Evolutionary conservation across 805 yeast species (phyloP), one percentile per base, ranked within the genome.

Genomic region (Wickerhamomyces rabaulensis): DNA sequence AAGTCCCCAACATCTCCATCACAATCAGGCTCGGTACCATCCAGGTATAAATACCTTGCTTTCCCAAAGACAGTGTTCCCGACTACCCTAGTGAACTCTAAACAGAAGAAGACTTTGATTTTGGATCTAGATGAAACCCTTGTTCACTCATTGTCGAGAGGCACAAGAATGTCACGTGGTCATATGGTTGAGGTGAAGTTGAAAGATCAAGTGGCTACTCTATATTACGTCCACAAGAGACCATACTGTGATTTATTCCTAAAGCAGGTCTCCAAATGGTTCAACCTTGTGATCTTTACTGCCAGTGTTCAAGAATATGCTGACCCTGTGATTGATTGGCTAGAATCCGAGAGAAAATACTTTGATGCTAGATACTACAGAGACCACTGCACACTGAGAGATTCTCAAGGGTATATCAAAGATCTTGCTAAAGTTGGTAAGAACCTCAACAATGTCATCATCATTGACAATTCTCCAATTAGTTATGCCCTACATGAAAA

Each of bases 291-390:
- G 27, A 80, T 95, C 9, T 94, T 94, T 71, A 94, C 99, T 0
- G 99, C 99, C 2, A 85, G 95, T 36, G 91, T 94, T 51, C 80
- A 82, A 63, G 96, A 89, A 61, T 94, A 94, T 60, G 98, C 99
- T 0, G 99, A 94, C 60, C 98, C 99, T 0, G 95, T 94, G 43
- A 87, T 94, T 44, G 92, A 92, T 65, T 87, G 91, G 82, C 71
- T 92, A 19, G 98, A 92, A 63, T 73, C 76, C 56, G 87, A 84
- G 54, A 49, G 71, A 56, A 60, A 66, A 58, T 72, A 63, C 68
- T 81, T 79, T 68, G 58, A 69, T 40, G 75, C 74, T 47, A 70
- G 98, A 43, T 80, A 74, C 52, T 92, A 92, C 64, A 73, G 98
- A 57, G 76, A 76, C 55, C 84, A 89, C 60, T 92, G 99, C 64